A percentile compares a stretch with the other conserved stretches of the same genome.
These are phyloP conservation scores for Apostasia ramifera DNA, from an alignment of 106 monocot genomes.

Conservation along the genomic window DNA sequence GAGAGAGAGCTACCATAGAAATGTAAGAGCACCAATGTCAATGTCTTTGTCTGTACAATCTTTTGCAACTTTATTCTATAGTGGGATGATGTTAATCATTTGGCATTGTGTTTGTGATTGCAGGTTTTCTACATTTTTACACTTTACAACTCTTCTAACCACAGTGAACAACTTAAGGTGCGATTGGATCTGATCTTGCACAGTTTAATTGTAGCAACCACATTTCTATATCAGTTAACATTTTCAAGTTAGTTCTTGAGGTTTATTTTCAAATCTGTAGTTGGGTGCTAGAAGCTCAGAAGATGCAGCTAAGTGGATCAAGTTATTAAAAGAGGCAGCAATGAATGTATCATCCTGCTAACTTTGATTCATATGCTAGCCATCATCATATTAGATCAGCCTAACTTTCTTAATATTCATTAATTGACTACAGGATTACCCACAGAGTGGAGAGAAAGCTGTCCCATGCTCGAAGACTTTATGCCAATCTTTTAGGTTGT, in stretches of 20 bases:
- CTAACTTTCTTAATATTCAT: not conserved
- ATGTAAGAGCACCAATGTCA: constrained; percentile 24
- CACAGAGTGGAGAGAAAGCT: constrained; percentile 33
- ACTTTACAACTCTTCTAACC: constrained; percentile 67
- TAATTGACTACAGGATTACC: constrained; percentile 36
- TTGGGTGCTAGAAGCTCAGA: constrained; percentile 96
- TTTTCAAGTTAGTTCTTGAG: not conserved
- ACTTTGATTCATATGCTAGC: not conserved
- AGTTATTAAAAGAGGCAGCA: constrained; percentile 50
- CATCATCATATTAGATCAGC: not conserved
- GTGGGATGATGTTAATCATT: constrained; percentile 2
- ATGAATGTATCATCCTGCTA: constrained; percentile 26
- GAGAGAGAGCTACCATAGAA: constrained; percentile 68
- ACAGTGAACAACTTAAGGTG: constrained; percentile 82
- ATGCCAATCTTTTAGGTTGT: constrained; percentile 65
- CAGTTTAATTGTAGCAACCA: not conserved
- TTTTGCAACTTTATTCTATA: not conserved
- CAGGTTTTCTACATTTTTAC: constrained; percentile 88
- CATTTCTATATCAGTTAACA: not conserved
- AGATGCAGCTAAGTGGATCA: constrained; percentile 76
- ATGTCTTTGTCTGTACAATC: not conserved
- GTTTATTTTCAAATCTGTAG: constrained; percentile 25
- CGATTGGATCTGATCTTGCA: not conserved
- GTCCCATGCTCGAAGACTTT: constrained; percentile 32
- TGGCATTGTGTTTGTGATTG: constrained; percentile 3